Conservation (phyloP, 2,329 filamentous ascomycete genomes). For the Diplodia intermedia region DNA sequence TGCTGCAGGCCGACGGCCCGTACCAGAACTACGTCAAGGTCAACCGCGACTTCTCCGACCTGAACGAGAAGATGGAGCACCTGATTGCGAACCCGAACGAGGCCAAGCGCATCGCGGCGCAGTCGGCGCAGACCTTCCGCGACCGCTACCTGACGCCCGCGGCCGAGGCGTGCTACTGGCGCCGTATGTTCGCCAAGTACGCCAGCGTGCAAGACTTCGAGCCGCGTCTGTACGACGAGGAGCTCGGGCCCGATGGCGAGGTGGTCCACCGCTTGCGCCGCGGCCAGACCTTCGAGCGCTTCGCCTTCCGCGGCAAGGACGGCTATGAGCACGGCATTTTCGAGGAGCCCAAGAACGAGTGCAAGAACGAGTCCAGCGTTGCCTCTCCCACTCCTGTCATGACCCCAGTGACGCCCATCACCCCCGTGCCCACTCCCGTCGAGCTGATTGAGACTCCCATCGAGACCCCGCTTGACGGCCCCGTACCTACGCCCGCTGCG, state of each 20-base stretch:
- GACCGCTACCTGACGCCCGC: slow-evolving; percentile 62
- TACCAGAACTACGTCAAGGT: slow-evolving; percentile 58
- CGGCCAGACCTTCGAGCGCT: slow-evolving; percentile 28
- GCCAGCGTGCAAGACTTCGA: slow-evolving; percentile 24
- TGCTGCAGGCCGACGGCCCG: slow-evolving; percentile 45
- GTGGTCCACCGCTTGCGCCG: slow-evolving; percentile 18
- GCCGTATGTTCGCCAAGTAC: slow-evolving; percentile 49
- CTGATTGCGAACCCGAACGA: slow-evolving; percentile 52
- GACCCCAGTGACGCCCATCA: not conserved
- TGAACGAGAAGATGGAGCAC: slow-evolving; percentile 49
- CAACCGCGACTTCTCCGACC: slow-evolving; percentile 52
- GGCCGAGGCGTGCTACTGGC: slow-evolving; percentile 64
- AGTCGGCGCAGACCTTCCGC: slow-evolving; percentile 56
- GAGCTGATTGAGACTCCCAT: not conserved
- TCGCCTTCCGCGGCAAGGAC: slow-evolving; percentile 20
- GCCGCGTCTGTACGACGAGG: slow-evolving; percentile 21
- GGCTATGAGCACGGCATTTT: slow-evolving; percentile 26
- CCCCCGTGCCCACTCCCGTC: slow-evolving; percentile 1
- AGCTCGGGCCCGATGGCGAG: slow-evolving; percentile 18
- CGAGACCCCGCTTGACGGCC: not conserved
- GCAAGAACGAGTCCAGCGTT: slow-evolving; percentile 12
- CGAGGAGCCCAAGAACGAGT: slow-evolving; percentile 13
- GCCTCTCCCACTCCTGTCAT: slow-evolving; percentile 1
- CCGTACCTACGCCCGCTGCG: not conserved
- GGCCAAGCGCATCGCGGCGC: slow-evolving; percentile 59